These are phyloP conservation scores for Abrus precatorius DNA, from an alignment of 306 rosid genomes.

Conservation along the genomic window DNA sequence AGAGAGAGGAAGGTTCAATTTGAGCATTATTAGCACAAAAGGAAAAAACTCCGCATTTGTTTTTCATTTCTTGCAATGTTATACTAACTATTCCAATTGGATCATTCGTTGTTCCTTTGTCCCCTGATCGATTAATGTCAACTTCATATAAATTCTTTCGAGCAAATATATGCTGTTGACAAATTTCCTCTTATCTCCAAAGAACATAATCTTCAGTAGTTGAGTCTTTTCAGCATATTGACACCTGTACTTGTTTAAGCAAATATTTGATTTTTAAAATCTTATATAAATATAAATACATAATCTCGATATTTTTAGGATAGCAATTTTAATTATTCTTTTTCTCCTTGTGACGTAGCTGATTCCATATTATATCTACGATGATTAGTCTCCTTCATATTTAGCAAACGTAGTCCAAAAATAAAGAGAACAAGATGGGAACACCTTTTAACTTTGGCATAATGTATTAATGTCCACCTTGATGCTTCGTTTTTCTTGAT, in stretches of 20 bases:
- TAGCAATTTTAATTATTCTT: constrained; percentile 28
- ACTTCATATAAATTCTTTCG: constrained; percentile 30
- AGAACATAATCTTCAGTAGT: constrained; percentile 55
- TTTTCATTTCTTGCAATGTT: not conserved
- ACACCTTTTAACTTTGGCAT: constrained; percentile 46
- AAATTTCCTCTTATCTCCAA: constrained; percentile 46
- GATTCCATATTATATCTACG: constrained; percentile 55
- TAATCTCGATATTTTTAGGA: constrained; percentile 28
- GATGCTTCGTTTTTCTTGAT: constrained; percentile 55
- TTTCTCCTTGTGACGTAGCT: constrained; percentile 26
- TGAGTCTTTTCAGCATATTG: constrained; percentile 59
- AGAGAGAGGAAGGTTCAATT: too few species aligned
- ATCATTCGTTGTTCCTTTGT: not conserved
- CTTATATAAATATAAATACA: not conserved
- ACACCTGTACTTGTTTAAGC: constrained; percentile 28
- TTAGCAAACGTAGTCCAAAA: constrained; percentile 23
- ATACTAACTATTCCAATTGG: not conserved
- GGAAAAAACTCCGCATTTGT: not conserved
- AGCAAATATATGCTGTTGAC: constrained; percentile 18
- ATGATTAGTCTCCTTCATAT: constrained; percentile 31
- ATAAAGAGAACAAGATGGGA: constrained; percentile 30
- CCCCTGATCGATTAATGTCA: constrained; percentile 33
- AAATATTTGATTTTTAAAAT: constrained; percentile 6
- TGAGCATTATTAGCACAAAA: too few species aligned
- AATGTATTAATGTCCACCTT: constrained; percentile 44